These are phyloP conservation scores for Apiospora sp. DNA, from an alignment of 2,329 filamentous ascomycete genomes.

Conservation along the genomic window DNA sequence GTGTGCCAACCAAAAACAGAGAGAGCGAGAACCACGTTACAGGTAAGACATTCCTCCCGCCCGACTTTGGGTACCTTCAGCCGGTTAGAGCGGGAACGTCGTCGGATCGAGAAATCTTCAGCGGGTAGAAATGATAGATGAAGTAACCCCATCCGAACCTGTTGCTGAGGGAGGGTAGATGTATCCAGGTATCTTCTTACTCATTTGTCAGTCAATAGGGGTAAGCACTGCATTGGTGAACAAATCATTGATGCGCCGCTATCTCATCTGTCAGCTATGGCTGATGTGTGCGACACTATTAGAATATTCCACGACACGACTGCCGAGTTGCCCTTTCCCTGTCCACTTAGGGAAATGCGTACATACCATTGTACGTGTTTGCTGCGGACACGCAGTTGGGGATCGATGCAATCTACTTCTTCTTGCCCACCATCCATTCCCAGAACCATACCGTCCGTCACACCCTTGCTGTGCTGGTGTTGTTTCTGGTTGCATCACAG, in stretches of 20 bases:
- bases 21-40: background rate
- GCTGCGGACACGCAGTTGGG: constrained; percentile 12
- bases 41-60: constrained; percentile 4
- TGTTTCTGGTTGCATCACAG: constrained; percentile 6
- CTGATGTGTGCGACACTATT: background rate
- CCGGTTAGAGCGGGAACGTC: constrained; percentile 19
- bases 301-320: constrained; percentile 4
- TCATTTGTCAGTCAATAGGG: constrained; percentile 15
- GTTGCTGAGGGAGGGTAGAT: background rate
- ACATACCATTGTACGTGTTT: background rate
- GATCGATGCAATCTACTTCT: constrained; percentile 10
- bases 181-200: constrained; percentile 10
- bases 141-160: constrained; percentile 19
- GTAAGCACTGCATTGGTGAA: constrained; percentile 1
- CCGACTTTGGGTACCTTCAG: constrained; percentile 3
- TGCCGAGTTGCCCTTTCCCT: background rate
- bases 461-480: constrained; percentile 6
- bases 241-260: background rate
- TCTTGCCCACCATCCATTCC: background rate
- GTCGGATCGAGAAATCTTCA: constrained; percentile 22
- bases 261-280: background rate
- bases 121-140: constrained; percentile 17
- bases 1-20: background rate
- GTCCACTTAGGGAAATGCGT: background rate
- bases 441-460: background rate